These are phyloP conservation scores for Trametes sp. DNA, from an alignment of 1,284 basidiomycete species.

Conservation along the genomic window DNA sequence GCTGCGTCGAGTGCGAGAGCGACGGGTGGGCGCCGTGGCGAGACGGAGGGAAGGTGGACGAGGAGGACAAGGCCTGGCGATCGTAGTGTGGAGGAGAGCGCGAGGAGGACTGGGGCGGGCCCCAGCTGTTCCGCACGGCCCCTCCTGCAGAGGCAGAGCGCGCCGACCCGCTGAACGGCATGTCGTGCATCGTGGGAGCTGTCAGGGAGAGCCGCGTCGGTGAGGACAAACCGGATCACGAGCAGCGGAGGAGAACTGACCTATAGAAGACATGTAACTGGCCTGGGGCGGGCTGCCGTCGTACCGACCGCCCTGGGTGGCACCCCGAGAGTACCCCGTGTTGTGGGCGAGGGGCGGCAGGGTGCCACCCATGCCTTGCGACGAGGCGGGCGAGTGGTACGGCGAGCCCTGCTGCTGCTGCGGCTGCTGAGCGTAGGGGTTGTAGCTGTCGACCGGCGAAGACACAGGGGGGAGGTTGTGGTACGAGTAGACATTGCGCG, in stretches of 20 bases:
- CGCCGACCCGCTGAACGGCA: conserved; percentile 30
- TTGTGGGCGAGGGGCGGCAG: conserved; percentile 22
- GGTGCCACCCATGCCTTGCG: conserved; percentile 14
- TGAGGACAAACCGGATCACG: background rate
- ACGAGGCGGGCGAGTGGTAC: conserved; percentile 20
- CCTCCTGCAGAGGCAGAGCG: conserved; percentile 19
- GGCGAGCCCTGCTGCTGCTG: conserved; percentile 11
- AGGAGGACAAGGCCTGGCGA: conserved; percentile 9
- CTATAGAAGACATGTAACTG: conserved; percentile 23
- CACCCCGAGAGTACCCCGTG: conserved; percentile 25
- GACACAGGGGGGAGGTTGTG: conserved; percentile 3
- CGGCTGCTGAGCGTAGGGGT: conserved; percentile 12
- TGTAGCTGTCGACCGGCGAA: conserved; percentile 12
- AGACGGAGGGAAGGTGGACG: conserved; percentile 20
- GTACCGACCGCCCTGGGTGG: conserved; percentile 22
- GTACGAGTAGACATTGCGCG: conserved; percentile 20
- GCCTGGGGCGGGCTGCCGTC: conserved; percentile 19
- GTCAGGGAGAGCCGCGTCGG: conserved; percentile 18
- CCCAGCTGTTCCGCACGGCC: conserved; percentile 22
- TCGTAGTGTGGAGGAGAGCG: conserved; percentile 25
- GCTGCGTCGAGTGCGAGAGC: conserved; percentile 30
- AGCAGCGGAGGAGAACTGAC: conserved; percentile 10
- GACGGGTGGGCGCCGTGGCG: conserved; percentile 26
- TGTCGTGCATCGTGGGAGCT: conserved; percentile 30
- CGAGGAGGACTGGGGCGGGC: conserved; percentile 3